phyloP scores from a whole-genome alignment of 1,284 basidiomycete species.

The Clitocybe nebularis region DNA sequence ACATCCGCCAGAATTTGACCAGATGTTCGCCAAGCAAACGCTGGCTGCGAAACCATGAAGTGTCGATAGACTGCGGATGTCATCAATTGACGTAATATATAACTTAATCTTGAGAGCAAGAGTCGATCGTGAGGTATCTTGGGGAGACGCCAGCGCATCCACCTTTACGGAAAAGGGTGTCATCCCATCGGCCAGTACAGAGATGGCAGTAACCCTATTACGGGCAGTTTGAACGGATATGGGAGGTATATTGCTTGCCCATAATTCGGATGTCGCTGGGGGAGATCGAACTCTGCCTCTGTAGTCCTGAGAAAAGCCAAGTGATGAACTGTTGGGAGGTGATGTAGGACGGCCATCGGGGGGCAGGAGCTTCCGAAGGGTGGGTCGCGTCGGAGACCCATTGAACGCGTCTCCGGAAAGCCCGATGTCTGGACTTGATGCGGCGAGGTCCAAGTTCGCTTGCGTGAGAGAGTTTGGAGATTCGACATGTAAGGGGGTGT shows the following conservation, averaged over 20 bases:
- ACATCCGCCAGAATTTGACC: conserved; percentile 51
- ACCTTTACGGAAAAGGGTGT: conserved; percentile 52
- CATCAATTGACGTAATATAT: conserved; percentile 46
- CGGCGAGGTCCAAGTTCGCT: neutral
- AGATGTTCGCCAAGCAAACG: conserved; percentile 50
- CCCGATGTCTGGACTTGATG: neutral
- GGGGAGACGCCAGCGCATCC: conserved; percentile 37
- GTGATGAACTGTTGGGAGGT: neutral
- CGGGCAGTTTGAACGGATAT: conserved; percentile 16
- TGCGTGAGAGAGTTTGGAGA: neutral
- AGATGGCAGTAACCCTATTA: conserved; percentile 37
- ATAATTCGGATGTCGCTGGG: neutral
- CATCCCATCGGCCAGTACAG: conserved; percentile 67
- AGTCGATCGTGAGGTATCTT: conserved; percentile 22
- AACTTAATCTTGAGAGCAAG: conserved; percentile 42
- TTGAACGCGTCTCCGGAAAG: too few relatives aligned
- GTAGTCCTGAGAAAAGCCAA: neutral
- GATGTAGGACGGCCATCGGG: neutral
- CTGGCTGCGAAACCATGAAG: conserved; percentile 60
- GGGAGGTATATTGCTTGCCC: neutral
- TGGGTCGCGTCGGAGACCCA: too few relatives aligned
- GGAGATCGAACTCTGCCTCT: neutral
- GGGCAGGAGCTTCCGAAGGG: too few relatives aligned
- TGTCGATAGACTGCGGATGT: conserved; percentile 41
- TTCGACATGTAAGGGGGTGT: conserved; percentile 9